These are phyloP conservation scores for Naumovozyma castellii DNA, from an alignment of 805 yeast species.

Conservation along the genomic window DNA sequence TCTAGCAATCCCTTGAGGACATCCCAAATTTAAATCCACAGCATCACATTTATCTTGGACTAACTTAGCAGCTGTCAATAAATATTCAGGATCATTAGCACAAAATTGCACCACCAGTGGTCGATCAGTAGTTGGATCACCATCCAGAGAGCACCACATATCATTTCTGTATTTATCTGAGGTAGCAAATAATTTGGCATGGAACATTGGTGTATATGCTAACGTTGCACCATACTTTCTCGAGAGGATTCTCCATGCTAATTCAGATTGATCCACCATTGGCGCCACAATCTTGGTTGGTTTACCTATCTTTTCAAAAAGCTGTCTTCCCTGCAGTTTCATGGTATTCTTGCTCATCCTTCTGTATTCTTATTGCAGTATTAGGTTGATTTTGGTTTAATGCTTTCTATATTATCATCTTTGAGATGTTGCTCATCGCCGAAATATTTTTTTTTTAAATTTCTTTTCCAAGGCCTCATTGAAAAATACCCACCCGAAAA, in stretches of 20 bases:
- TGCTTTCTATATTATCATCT: too few relatives aligned
- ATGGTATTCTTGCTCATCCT: neutral
- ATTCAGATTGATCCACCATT: conserved; percentile 95
- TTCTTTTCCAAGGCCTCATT: neutral
- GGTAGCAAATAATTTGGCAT: conserved; percentile 81
- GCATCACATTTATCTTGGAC: conserved; percentile 89
- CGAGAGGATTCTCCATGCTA: conserved; percentile 88
- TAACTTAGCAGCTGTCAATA: conserved; percentile 68
- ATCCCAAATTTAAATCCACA: conserved; percentile 89
- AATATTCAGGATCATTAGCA: conserved; percentile 85
- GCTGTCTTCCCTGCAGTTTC: conserved; percentile 48
- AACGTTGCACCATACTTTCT: conserved; percentile 85
- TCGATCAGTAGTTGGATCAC: conserved; percentile 57
- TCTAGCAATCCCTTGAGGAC: conserved; percentile 96
- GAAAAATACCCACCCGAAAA: too few relatives aligned
- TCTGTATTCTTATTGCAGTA: neutral
- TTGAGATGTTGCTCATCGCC: neutral
- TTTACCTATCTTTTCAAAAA: conserved; percentile 57
- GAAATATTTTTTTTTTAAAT: too few relatives aligned
- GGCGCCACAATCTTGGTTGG: conserved; percentile 92
- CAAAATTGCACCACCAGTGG: conserved; percentile 93
- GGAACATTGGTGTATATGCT: conserved; percentile 95
- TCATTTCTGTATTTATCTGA: conserved; percentile 70
- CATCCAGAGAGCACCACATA: conserved; percentile 69
- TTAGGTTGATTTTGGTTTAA: neutral